These are phyloP conservation scores for Hawksworthiomyces lignivorus DNA, from an alignment of 2,329 filamentous ascomycete species.

Conservation along the genomic window DNA sequence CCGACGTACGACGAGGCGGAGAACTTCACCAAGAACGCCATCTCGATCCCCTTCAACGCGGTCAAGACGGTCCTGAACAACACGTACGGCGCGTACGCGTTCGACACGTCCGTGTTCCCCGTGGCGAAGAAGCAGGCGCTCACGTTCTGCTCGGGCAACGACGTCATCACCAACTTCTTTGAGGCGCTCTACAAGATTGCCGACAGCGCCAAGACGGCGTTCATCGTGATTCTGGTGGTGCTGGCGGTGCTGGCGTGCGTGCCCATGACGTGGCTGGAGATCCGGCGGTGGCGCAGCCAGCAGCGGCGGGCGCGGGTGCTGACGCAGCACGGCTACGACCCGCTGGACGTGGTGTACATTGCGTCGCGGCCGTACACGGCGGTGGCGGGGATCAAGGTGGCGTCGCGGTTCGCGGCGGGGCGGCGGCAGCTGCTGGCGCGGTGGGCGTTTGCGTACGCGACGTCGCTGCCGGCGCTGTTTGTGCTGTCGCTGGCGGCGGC, in stretches of 20 bases:
- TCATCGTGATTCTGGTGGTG: conserved; percentile 66
- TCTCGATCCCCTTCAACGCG: conserved; percentile 72
- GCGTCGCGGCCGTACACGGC: conserved; percentile 73
- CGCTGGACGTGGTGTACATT: conserved; percentile 84
- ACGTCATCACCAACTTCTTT: conserved; percentile 79
- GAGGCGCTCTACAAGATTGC: conserved; percentile 58
- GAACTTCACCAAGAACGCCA: conserved; percentile 68
- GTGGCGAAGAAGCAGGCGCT: conserved; percentile 75
- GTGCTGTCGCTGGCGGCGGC: conserved; percentile 75
- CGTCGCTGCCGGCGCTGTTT: conserved; percentile 76
- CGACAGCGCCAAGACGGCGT: conserved; percentile 62
- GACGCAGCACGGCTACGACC: conserved; percentile 59
- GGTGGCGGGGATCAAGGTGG: conserved; percentile 60
- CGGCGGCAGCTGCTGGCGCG: conserved; percentile 65
- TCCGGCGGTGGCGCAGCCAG: conserved; percentile 67
- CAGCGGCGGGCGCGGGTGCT: conserved; percentile 58
- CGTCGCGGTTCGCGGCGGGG: conserved; percentile 52
- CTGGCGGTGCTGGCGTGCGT: conserved; percentile 40
- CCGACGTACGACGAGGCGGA: conserved; percentile 79
- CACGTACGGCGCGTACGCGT: conserved; percentile 64
- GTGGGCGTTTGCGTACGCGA: conserved; percentile 84
- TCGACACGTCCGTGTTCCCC: conserved; percentile 71
- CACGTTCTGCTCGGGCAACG: conserved; percentile 81
- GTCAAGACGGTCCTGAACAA: conserved; percentile 67
- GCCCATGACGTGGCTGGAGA: conserved; percentile 75